Base-by-base conservation (phyloP, 768 basidiomycete genomes). In the Pulveroboletus sp. region DNA sequence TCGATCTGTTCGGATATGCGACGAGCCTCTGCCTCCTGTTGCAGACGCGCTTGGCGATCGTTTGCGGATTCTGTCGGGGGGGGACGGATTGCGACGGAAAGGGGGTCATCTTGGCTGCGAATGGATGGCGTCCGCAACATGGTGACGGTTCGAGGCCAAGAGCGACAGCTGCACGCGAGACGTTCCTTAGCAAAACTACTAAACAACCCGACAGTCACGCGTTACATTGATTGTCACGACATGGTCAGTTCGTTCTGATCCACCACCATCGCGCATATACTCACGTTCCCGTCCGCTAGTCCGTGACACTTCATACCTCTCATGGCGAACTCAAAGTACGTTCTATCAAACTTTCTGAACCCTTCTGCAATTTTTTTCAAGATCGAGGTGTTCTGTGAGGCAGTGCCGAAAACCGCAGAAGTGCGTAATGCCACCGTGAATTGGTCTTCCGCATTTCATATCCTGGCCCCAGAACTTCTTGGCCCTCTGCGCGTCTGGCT, bases 371-470 rank as follows among this genome's bases (percentile, higher is more conserved):
- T 42, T 46, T 15, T 39, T 35, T 49, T 6, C 42, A 65, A 97
- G 93, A 83, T 98, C 54, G 96, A 99, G 70, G 66, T 99, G 11
- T 98, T 98, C 71, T 98, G 96, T 67, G 96, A 99, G 70, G 86
- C 95, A 6, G 89, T 93, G 17, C 96, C 96, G 21, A 92, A 93
- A 68, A 77, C 93, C 10, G 92, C 94, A 57, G 95, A 99, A 76
- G 94, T 93, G 55, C n/a, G 55, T 51, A 39, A 45, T 50, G 4
- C 26, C 17, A 10, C 24, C 15, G 35, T 30, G 17, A 37, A 51
- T 43, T 36, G 30, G 38, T 49, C 2, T 43, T 38, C 24, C 12
- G 14, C 6, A 35, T 36, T 46, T 44, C 18, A 53, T 3, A 51
- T 27, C 8, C 6, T 47, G 31, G 26, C 40, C 46, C 31, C 60